Conservation (phyloP, 2,329 filamentous ascomycete genomes). For the Monosporascus sp. region DNA sequence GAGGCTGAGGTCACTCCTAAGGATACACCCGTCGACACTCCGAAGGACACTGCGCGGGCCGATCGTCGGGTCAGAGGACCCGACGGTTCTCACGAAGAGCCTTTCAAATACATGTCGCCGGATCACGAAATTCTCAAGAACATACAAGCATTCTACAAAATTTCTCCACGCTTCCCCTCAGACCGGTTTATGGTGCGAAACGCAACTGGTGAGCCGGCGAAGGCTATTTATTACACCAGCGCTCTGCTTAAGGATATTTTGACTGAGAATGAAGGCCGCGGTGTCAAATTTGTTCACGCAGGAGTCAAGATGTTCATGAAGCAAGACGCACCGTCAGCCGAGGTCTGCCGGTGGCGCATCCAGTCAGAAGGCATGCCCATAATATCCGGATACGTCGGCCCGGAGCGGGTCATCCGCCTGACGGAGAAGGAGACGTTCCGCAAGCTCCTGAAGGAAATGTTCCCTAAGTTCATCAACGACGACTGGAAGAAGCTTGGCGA, state of each 20-base stretch:
- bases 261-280: conserved; percentile 78
- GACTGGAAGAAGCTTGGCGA: conserved; percentile 75
- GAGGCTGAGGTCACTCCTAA: conserved; percentile 10
- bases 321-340: conserved; percentile 82
- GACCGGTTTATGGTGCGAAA: conserved; percentile 97
- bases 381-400: conserved; percentile 82
- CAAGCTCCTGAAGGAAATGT: conserved; percentile 89
- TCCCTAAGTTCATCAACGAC: conserved; percentile 76
- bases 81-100: conserved; percentile 67
- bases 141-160: conserved; percentile 79
- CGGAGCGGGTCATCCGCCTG: conserved; percentile 68
- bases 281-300: conserved; percentile 92
- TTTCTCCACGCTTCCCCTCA: conserved; percentile 78
- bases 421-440: conserved; percentile 74
- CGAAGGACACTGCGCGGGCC: conserved; percentile 20
- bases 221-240: conserved; percentile 96
- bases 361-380: conserved; percentile 92
- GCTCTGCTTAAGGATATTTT: conserved; percentile 80
- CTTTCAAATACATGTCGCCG: conserved; percentile 82
- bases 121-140: conserved; percentile 70
- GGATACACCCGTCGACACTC: conserved; percentile 5
- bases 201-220: conserved; percentile 77
- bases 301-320: conserved; percentile 99
- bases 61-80: conserved; percentile 37
- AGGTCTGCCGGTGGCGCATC: conserved; percentile 90